phyloP scores from a whole-genome alignment of 768 basidiomycete genomes.

The Scleroderma bovista region DNA sequence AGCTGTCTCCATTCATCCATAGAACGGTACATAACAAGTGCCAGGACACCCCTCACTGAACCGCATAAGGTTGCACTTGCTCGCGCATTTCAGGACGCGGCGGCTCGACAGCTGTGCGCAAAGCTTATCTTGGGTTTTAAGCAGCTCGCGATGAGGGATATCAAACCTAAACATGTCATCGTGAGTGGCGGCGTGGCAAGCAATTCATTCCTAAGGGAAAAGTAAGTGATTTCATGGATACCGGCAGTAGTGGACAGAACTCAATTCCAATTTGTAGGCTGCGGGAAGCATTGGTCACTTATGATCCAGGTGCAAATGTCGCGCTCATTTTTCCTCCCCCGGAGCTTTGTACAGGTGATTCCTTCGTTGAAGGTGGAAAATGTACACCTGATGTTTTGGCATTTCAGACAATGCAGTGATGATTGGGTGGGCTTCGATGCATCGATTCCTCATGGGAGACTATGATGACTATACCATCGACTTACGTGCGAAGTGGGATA shows the following conservation, averaged over 20 bases:
- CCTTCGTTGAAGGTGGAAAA: neutral
- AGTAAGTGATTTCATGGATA: conserved; percentile 36
- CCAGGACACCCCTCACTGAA: conserved; percentile 25
- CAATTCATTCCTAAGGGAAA: conserved; percentile 61
- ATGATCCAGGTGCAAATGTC: conserved; percentile 31
- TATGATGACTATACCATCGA: conserved; percentile 58
- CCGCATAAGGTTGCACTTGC: conserved; percentile 44
- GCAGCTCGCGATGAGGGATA: conserved; percentile 41
- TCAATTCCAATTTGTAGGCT: conserved; percentile 26
- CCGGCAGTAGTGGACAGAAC: neutral
- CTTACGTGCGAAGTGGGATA: conserved; percentile 69
- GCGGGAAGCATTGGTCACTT: conserved; percentile 20
- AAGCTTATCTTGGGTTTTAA: conserved; percentile 46
- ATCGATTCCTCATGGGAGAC: conserved; percentile 62
- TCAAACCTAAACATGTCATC: conserved; percentile 55
- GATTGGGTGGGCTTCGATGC: conserved; percentile 91
- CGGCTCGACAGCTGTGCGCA: conserved; percentile 65
- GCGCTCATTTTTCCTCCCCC: conserved; percentile 69
- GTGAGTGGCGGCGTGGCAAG: conserved; percentile 94
- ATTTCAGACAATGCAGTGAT: conserved; percentile 88
- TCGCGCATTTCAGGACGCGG: conserved; percentile 66
- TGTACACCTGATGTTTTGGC: neutral
- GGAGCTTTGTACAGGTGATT: conserved; percentile 72
- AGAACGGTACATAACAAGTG: conserved; percentile 48
- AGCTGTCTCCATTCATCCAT: conserved; percentile 69